These are phyloP conservation scores for Hypoxylon crocopeplum DNA, from an alignment of 495 filamentous ascomycete species.

Conservation along the genomic window DNA sequence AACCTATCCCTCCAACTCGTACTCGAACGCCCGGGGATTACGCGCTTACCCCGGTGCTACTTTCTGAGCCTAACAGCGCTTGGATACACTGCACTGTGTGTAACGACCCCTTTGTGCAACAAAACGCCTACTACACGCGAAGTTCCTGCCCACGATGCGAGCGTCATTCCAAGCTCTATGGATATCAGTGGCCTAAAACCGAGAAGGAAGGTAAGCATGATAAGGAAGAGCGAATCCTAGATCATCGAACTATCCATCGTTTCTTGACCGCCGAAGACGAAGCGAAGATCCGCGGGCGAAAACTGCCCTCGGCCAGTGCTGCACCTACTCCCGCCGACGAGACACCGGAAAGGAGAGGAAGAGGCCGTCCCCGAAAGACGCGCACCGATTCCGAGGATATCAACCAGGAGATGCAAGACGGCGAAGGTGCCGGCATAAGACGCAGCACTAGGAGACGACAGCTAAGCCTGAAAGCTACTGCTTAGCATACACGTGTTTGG, in stretches of 20 bases:
- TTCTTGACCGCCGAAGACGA: constrained; percentile 74
- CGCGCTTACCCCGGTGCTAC: constrained; percentile 72
- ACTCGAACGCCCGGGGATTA: constrained; percentile 76
- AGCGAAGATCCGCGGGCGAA: constrained; percentile 57
- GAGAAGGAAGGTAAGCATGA: constrained; percentile 75
- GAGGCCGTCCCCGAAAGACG: constrained; percentile 22
- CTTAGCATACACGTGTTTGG: too few relatives aligned
- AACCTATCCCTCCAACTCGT: constrained; percentile 38
- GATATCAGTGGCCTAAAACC: constrained; percentile 94
- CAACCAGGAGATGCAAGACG: constrained; percentile 3
- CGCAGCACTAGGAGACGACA: constrained; percentile 29
- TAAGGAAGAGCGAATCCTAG: constrained; percentile 75
- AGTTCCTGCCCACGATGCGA: constrained; percentile 90
- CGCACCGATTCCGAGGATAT: not conserved
- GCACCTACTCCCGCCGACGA: constrained; percentile 2
- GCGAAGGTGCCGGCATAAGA: constrained; percentile 7
- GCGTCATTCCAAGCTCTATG: constrained; percentile 93
- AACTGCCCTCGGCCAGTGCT: constrained; percentile 19
- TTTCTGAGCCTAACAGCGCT: constrained; percentile 74
- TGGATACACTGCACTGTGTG: constrained; percentile 92
- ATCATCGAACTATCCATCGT: constrained; percentile 74
- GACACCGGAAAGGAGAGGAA: constrained; percentile 19
- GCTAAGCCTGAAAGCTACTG: constrained; percentile 17
- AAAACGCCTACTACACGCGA: constrained; percentile 83
- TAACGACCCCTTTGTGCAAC: constrained; percentile 79